Conservation (phyloP, 192 early-diverging fungal genomes). For the Paraglomus brasilianum region DNA sequence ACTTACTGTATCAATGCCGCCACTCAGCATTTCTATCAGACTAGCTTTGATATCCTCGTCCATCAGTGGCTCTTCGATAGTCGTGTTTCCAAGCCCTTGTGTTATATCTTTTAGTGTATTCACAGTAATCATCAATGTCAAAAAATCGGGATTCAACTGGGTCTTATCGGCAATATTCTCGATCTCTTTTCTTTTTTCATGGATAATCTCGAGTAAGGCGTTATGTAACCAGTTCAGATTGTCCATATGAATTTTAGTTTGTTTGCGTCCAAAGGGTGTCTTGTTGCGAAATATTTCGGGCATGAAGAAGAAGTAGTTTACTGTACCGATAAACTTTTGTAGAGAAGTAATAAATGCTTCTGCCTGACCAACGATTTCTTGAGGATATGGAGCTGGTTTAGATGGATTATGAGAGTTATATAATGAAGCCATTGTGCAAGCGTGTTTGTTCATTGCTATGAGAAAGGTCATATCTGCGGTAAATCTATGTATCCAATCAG, state of each 20-base stretch:
- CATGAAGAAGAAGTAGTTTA: not conserved
- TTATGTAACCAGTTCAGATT: not conserved
- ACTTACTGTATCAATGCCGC: constrained; percentile 14
- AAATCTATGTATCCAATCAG: not conserved
- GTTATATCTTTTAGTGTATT: constrained; percentile 18
- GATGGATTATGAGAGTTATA: not conserved
- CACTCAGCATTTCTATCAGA: constrained; percentile 7
- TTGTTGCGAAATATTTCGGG: not conserved
- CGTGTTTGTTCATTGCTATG: not conserved
- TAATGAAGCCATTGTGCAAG: not conserved
- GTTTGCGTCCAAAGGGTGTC: not conserved
- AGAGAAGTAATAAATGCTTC: not conserved
- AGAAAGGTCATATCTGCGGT: not conserved
- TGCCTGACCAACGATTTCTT: not conserved
- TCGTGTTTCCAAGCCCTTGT: not conserved
- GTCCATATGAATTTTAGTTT: not conserved
- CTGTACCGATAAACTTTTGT: not conserved
- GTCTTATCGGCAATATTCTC: not conserved
- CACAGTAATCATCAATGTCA: constrained; percentile 1
- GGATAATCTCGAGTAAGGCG: not conserved
- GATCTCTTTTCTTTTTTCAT: constrained; percentile 9
- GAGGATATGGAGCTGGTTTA: not conserved
- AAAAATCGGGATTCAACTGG: constrained; percentile 4
- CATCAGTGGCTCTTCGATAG: not conserved
- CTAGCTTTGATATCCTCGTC: constrained; percentile 3